phyloP scores from a whole-genome alignment of 1,139 yeast species.

The Tardiomyces blankii region DNA sequence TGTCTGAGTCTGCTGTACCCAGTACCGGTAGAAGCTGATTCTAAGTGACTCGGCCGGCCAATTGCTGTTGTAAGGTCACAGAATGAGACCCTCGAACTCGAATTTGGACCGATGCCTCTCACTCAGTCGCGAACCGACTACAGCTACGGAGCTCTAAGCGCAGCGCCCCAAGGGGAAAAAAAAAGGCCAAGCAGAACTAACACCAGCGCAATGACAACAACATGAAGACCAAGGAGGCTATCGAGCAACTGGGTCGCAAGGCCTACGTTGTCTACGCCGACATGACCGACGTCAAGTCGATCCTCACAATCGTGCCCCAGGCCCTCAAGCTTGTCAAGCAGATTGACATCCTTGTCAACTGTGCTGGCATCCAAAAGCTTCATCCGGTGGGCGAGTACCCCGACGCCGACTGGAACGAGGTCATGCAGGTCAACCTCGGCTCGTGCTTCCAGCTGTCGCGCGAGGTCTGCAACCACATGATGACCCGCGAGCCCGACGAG shows the following conservation, averaged over 20 bases:
- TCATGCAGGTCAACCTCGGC: constrained; percentile 38
- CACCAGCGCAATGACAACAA: background rate
- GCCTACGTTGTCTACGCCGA: constrained; percentile 20
- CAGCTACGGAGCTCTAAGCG: too few species aligned
- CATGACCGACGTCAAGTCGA: constrained; percentile 19
- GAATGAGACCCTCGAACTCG: too few species aligned
- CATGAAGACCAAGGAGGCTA: background rate
- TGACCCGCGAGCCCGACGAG: constrained; percentile 20
- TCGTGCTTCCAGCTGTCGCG: constrained; percentile 37
- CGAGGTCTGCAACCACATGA: constrained; percentile 37
- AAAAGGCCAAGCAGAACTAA: background rate
- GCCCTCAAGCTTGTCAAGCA: constrained; percentile 21
- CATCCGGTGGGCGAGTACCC: constrained; percentile 29
- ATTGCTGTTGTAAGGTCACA: too few species aligned
- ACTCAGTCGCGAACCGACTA: too few species aligned
- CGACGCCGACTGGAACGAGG: constrained; percentile 33
- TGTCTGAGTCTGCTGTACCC: too few species aligned
- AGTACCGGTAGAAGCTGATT: too few species aligned
- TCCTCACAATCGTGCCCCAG: constrained; percentile 20
- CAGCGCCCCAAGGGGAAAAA: too few species aligned
- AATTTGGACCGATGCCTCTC: too few species aligned
- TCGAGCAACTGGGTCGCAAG: constrained; percentile 19
- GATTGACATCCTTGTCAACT: constrained; percentile 43
- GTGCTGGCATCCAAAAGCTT: constrained; percentile 41
- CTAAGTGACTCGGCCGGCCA: too few species aligned